Conservation (phyloP, 805 yeast genomes). For the Schwanniomyces sp. region DNA sequence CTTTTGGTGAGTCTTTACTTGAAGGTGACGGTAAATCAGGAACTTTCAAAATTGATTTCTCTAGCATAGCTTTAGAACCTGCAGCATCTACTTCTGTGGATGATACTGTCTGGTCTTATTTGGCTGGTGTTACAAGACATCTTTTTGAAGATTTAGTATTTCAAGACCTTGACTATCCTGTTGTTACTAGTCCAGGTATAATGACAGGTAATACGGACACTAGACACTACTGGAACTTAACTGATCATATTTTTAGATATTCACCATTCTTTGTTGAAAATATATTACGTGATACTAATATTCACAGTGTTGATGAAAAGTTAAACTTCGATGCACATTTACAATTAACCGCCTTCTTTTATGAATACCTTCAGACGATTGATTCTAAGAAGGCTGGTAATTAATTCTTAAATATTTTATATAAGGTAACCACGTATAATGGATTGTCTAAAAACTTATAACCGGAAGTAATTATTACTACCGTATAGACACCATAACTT, state of each 20-base stretch:
- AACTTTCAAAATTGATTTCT: conserved; percentile 11
- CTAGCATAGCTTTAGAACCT: conserved; percentile 30
- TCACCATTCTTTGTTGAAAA: conserved; percentile 20
- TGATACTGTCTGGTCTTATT: conserved; percentile 49
- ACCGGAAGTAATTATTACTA: too few species aligned
- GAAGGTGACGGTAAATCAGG: conserved; percentile 13
- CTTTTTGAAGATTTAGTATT: conserved; percentile 58
- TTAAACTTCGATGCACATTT: conserved; percentile 32
- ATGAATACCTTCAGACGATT: conserved; percentile 47
- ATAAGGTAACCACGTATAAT: too few species aligned
- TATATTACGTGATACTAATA: conserved; percentile 15
- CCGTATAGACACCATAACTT: too few species aligned
- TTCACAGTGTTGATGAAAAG: conserved; percentile 39
- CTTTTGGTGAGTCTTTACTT: conserved; percentile 16
- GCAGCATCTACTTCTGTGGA: conserved; percentile 46
- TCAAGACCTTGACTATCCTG: conserved; percentile 24
- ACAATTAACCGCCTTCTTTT: conserved; percentile 34
- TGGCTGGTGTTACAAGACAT: conserved; percentile 63
- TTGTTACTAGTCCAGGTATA: conserved; percentile 46
- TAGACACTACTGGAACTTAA: conserved; percentile 55
- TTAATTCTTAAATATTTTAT: too few species aligned
- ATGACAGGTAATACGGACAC: conserved; percentile 67
- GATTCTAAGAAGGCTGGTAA: conserved; percentile 18
- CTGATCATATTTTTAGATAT: conserved; percentile 55
- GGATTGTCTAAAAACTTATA: too few species aligned